Evolutionary conservation across 2,329 filamentous ascomycete species (phyloP), one percentile per base, ranked within the genome.

Genomic region (Knoxdaviesia proteae): DNA sequence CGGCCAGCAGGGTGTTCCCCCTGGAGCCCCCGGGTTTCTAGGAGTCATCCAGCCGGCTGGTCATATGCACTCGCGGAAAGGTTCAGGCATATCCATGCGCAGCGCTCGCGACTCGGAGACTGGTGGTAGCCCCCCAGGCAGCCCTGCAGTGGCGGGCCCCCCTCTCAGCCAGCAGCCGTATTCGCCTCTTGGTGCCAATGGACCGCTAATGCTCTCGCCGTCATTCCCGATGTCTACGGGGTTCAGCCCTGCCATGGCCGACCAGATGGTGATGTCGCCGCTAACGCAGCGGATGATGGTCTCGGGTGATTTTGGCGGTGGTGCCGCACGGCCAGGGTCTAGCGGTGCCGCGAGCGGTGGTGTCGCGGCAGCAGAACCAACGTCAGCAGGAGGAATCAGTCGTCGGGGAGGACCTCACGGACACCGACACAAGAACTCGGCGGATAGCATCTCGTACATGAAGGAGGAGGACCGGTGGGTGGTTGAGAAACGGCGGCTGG

Each of bases 391-490:
- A 43, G 30, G 41, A 43, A 10, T 6, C 39, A n/a, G 10, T 9
- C 29, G 30, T 34, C 32, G 41, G 44, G 35, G 36, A 39, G 31
- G 36, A 33, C 8, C n/a, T 42, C 34, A 52, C 36, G 63, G 65
- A n/a, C 69, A 72, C 48, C 58, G 62, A 9, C 62, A 69, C 48
- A 67, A 64, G 48, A 61, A 68, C 41, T 79, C 72, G 39, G 64
- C 74, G 2, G 79, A 82, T 49, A 80, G 76, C 47, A 74, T 84
- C 34, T 77, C 77, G 6, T 84, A 84, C 54, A 64, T 69, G 3
- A 68, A 68, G 39, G 73, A 77, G 46, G 74, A 79, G 51, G 72
- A 76, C 44, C 61, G 76, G 39, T 84, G 79, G 80, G 70, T 84
- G 6, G 61, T 84, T 49, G 80, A 84, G 56, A 60, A 78, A 34